A percentile compares a stretch with the other conserved stretches of the same genome.
phyloP scores from a whole-genome alignment of 331 rosid species.

The Erythrophleum ivorense region DNA sequence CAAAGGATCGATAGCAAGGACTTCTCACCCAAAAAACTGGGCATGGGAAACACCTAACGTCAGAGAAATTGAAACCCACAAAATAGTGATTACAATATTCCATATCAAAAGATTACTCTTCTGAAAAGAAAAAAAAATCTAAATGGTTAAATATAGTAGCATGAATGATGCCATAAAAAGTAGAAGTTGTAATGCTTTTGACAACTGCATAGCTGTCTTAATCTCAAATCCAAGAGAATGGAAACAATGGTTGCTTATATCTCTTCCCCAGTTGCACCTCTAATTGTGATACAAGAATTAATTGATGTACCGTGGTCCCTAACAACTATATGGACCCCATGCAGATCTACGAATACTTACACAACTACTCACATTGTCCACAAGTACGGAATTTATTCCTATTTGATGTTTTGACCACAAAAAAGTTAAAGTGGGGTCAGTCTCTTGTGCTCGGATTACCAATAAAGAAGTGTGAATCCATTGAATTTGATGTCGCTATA shows the following conservation, averaged over 20 bases:
- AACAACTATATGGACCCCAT: neutral
- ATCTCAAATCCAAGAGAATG: neutral
- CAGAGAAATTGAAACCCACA: neutral
- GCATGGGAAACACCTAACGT: neutral
- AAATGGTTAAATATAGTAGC: no score
- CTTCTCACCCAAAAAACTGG: neutral
- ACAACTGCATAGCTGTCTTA: neutral
- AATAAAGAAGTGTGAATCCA: neutral
- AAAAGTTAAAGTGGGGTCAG: neutral
- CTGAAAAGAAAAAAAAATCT: no score
- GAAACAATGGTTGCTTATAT: neutral
- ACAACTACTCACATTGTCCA: no score
- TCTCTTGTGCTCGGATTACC: neutral
- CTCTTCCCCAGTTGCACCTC: conserved; percentile 20
- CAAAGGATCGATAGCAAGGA: neutral
- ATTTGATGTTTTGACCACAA: neutral
- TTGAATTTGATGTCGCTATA: no score
- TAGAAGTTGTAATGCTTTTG: no score
- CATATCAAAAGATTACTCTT: no score
- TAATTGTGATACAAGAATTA: neutral
- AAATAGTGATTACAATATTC: no score
- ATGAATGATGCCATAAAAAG: no score
- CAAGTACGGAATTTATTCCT: neutral
- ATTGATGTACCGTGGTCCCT: neutral
- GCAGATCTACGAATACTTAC: neutral